Base-by-base conservation (phyloP, 2,329 filamentous ascomycete species). In the Ophiostoma pallidulum region DNA sequence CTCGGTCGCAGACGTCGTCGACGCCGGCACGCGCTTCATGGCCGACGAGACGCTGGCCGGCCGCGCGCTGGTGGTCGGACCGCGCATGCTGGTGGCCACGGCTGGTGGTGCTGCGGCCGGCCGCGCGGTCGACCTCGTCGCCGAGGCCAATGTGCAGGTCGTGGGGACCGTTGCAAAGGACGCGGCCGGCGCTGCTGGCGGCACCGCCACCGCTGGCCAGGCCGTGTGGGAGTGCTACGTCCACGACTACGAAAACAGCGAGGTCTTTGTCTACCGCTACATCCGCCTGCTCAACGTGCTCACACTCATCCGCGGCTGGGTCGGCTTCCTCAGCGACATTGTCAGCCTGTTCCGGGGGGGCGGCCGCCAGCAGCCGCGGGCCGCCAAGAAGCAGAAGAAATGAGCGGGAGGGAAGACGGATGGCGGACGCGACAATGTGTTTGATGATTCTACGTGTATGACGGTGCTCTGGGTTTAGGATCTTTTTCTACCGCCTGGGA, bases 151-250 rank as follows among this genome's bases (percentile, higher is more conserved):
- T 24, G 42, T 50, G 48, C 32, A 58, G 8, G 49, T 59, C 8
- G 54, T 57, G 10, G 51, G 51, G 9, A 43, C 41, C 20, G 38
- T 50, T n/a, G 35, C 47, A 7, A 20, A 8, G 3, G 40, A 20
- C 4, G 14, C 35, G 16, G n/a, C 24, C 19, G 20, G 9, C 10
- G 40, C n/a, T 4, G 41, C 16, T 53, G 53, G 13, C 9, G 18
- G 14, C 33, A 2, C 19, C 41, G 41, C 24, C 13, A 6, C n/a
- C n/a, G n/a, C n/a, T n/a, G 33, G 71, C 44, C 64, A 64, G 29
- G 73, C 71, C 0, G 61, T 78, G 2, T 83, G 78, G 73, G 81
- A 85, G 58, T 66, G 72, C 38, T 80, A 78, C 59, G 77, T 70
- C 0, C 66, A 79, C 53, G 78, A 82, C 55, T 78, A 72, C 55